Conservation (phyloP, 129 eudicot species). For the Artemisia tridentata region DNA sequence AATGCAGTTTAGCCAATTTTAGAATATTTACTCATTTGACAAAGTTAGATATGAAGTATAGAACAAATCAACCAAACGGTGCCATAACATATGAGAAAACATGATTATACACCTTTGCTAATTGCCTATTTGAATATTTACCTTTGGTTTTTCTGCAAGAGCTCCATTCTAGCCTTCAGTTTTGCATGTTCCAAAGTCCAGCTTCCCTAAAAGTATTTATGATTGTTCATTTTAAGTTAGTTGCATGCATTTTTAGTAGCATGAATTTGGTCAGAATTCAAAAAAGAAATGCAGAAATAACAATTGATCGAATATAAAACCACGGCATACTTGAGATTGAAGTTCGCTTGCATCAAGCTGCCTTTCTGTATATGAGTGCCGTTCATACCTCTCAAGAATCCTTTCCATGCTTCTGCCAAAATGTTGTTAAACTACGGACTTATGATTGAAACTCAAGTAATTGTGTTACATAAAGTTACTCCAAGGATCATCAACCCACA, state of each 20-base stretch:
- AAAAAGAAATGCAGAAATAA: background rate
- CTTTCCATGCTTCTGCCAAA: conserved; percentile 65
- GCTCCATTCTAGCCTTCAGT: conserved; percentile 71
- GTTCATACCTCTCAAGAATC: conserved; percentile 80
- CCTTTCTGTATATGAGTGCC: conserved; percentile 54
- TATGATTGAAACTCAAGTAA: background rate
- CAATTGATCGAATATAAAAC: background rate
- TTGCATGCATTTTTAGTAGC: background rate
- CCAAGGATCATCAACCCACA: background rate
- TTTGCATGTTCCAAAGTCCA: conserved; percentile 69
- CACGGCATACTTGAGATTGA: conserved; percentile 45
- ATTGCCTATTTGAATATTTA: conserved; percentile 9
- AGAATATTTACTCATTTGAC: too few relatives aligned
- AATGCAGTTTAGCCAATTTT: too few relatives aligned
- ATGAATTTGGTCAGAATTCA: background rate
- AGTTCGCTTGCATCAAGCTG: conserved; percentile 42
- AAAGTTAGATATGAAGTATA: too few relatives aligned
- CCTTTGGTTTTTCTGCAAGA: conserved; percentile 68
- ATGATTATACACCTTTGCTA: too few relatives aligned
- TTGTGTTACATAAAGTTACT: background rate
- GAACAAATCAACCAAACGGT: too few relatives aligned
- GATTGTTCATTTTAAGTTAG: background rate
- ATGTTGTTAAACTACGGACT: background rate
- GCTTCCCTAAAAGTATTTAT: conserved; percentile 14
- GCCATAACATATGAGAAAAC: too few relatives aligned